These are phyloP conservation scores for Moesziomyces parantarcticus DNA, from an alignment of 1,284 basidiomycete species.

Conservation along the genomic window DNA sequence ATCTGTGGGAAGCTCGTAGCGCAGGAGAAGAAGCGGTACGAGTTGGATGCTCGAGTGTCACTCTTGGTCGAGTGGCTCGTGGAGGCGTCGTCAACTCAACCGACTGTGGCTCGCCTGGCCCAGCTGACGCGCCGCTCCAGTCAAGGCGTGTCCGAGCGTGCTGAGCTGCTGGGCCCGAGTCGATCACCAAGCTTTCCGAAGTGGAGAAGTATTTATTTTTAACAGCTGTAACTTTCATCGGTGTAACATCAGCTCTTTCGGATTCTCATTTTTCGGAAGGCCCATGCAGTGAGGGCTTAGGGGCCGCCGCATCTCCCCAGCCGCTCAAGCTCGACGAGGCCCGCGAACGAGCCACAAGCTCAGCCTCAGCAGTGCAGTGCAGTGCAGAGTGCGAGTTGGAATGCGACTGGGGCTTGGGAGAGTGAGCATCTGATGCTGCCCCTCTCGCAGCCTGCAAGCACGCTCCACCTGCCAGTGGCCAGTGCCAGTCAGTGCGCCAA, in stretches of 20 bases:
- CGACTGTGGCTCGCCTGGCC: not conserved
- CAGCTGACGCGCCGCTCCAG: not conserved
- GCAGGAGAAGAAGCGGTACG: not conserved
- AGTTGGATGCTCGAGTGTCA: not conserved
- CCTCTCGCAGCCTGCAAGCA: not conserved
- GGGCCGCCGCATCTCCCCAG: not conserved
- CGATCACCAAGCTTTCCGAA: not conserved
- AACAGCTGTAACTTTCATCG: not conserved
- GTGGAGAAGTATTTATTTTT: not conserved
- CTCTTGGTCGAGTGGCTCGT: not conserved
- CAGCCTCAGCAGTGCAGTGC: not conserved
- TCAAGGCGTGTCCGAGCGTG: not conserved
- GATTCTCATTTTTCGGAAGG: not conserved
- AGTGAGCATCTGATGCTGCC: too few species aligned
- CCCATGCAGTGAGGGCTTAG: not conserved
- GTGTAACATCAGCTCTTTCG: not conserved
- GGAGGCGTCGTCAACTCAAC: conserved; percentile 14
- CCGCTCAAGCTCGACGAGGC: not conserved
- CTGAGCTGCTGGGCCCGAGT: not conserved
- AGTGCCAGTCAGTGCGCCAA: not conserved
- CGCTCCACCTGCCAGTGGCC: not conserved
- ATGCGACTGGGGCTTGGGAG: not conserved
- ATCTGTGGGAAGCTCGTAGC: not conserved
- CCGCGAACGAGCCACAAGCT: not conserved
- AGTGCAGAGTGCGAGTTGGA: not conserved